Percentiles rank a stretch among this genome's conserved stretches.
phyloP scores from a whole-genome alignment of 106 monocot species.

The Apostasia ramifera region DNA sequence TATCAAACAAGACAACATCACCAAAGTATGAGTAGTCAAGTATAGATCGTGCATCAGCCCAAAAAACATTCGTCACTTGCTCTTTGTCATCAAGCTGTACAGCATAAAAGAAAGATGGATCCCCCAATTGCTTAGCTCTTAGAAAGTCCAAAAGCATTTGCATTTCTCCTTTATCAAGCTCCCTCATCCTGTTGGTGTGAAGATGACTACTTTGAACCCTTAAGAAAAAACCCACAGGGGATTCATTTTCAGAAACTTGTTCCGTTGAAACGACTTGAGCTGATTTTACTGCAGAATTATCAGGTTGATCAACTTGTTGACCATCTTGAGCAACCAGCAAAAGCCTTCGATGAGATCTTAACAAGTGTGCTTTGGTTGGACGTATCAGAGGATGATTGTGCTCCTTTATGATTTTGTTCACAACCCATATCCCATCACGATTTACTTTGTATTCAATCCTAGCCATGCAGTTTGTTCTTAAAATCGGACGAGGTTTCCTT shows the following conservation, averaged over 20 bases:
- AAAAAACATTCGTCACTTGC: constrained; percentile 51
- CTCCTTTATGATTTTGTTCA: constrained; percentile 52
- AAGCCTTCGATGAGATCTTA: constrained; percentile 50
- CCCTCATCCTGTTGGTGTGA: constrained; percentile 39
- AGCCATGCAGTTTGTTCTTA: constrained; percentile 65
- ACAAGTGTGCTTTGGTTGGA: constrained; percentile 36
- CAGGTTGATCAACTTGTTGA: constrained; percentile 1
- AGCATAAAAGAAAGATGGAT: constrained; percentile 60
- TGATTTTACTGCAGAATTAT: constrained; percentile 6
- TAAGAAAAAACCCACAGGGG: constrained; percentile 26
- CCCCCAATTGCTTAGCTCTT: constrained; percentile 33
- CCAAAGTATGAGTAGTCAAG: constrained; percentile 51
- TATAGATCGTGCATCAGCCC: constrained; percentile 54
- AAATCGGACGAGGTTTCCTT: constrained; percentile 43
- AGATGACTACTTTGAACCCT: constrained; percentile 39
- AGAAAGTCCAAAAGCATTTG: constrained; percentile 56
- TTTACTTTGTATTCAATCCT: constrained; percentile 57
- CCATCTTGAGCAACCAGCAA: constrained; percentile 24
- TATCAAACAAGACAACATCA: constrained; percentile 62
- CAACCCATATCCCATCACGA: constrained; percentile 38
- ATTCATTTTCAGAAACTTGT: constrained; percentile 26
- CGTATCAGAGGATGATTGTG: constrained; percentile 53
- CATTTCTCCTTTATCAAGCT: constrained; percentile 47
- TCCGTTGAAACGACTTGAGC: constrained; percentile 11
- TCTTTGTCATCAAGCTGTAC: constrained; percentile 49